Percentiles rank a stretch among this genome's conserved stretches.
These are phyloP conservation scores for Fusarium setosum DNA, from an alignment of 2,329 filamentous ascomycete species.

Conservation along the genomic window DNA sequence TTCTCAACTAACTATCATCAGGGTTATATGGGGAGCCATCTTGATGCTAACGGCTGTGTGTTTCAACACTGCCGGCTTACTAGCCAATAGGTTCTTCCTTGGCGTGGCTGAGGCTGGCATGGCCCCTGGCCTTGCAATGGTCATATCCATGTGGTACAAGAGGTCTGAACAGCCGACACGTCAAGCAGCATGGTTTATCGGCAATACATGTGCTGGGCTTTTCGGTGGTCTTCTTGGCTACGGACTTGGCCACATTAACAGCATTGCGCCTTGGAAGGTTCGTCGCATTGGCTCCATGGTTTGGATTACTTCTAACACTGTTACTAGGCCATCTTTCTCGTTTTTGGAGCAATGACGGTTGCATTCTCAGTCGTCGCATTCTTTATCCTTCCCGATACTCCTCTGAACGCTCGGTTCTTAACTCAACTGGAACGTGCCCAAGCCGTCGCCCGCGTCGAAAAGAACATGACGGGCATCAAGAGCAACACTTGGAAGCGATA, in stretches of 20 bases:
- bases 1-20: background rate
- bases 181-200: slow-evolving; percentile 48
- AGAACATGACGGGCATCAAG: background rate
- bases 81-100: slow-evolving; percentile 48
- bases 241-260: slow-evolving; percentile 43
- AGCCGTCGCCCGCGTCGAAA: background rate
- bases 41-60: slow-evolving; percentile 57
- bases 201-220: slow-evolving; percentile 45
- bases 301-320: no score
- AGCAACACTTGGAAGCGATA: background rate
- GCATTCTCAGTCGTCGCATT: slow-evolving; percentile 30
- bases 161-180: slow-evolving; percentile 43
- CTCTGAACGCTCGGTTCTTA: background rate
- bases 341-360: slow-evolving; percentile 37
- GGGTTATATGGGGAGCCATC: slow-evolving; percentile 51
- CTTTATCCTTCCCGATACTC: slow-evolving; percentile 4
- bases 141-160: slow-evolving; percentile 51
- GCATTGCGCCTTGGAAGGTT: slow-evolving; percentile 46
- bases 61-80: slow-evolving; percentile 42
- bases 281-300: no score
- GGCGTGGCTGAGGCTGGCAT: slow-evolving; percentile 47
- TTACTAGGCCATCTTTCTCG: slow-evolving; percentile 34
- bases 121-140: slow-evolving; percentile 44
- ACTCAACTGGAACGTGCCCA: background rate
- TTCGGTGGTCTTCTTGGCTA: slow-evolving; percentile 45